Conservation (phyloP, 768 basidiomycete genomes). For the Suillus decipiens region DNA sequence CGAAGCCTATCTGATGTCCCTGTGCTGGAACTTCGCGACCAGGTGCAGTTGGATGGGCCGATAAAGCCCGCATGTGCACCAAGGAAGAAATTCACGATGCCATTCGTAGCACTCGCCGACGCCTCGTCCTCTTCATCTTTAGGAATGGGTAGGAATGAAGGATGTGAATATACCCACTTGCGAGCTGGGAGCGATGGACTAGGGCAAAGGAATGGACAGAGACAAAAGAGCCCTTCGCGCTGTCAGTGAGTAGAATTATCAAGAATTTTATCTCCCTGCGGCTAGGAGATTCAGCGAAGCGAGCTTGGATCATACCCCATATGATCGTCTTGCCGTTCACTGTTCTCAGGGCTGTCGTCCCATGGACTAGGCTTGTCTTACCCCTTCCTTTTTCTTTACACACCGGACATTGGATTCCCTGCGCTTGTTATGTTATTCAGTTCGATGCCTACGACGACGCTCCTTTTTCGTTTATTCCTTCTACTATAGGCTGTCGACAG, state of each 20-base stretch:
- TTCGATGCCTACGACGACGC: background rate
- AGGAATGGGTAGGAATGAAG: background rate
- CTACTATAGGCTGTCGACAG: background rate
- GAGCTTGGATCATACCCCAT: background rate
- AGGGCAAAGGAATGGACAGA: background rate
- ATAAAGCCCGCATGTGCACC: background rate
- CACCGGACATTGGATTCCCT: background rate
- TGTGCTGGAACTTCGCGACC: no score
- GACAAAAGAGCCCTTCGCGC: background rate
- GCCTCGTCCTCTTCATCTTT: background rate
- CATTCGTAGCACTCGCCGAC: background rate
- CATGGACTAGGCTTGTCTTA: background rate
- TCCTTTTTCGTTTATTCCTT: background rate
- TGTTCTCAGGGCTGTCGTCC: background rate
- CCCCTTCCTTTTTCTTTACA: background rate
- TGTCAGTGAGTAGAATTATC: background rate
- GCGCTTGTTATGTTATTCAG: background rate
- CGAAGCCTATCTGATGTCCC: background rate
- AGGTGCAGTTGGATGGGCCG: background rate
- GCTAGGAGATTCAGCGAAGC: background rate
- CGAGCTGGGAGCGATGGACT: background rate
- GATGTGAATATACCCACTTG: background rate
- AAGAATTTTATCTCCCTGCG: background rate
- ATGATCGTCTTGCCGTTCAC: background rate
- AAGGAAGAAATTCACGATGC: slow-evolving; percentile 1